Conservation (phyloP, 495 filamentous ascomycete species). For the Parmelia sp. region DNA sequence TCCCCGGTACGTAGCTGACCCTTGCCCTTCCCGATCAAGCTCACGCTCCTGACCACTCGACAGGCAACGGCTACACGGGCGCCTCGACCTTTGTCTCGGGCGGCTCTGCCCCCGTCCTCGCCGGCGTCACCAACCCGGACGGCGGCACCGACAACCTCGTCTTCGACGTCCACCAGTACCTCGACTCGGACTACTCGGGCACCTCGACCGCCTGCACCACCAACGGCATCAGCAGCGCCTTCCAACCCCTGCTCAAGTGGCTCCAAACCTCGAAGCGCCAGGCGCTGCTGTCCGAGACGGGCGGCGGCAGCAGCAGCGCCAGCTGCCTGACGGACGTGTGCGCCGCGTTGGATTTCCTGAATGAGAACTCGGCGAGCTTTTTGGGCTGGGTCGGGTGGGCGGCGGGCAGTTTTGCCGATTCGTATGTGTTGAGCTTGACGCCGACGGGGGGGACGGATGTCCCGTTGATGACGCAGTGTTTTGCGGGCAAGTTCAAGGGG, state of each 20-base stretch:
- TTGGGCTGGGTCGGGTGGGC: constrained; percentile 49
- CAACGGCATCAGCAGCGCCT: constrained; percentile 43
- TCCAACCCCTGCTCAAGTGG: constrained; percentile 42
- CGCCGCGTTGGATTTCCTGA: constrained; percentile 32
- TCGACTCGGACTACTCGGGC: constrained; percentile 52
- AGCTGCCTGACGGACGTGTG: constrained; percentile 33
- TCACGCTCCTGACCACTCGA: neutral
- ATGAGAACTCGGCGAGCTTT: constrained; percentile 46
- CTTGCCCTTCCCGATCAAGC: constrained; percentile 17
- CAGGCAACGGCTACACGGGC: constrained; percentile 43
- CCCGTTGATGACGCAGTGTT: constrained; percentile 22
- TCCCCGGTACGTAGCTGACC: constrained; percentile 32
- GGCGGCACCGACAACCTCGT: constrained; percentile 47
- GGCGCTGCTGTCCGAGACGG: constrained; percentile 50
- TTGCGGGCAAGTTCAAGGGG: constrained; percentile 19
- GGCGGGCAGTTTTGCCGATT: constrained; percentile 42
- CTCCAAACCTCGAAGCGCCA: constrained; percentile 44
- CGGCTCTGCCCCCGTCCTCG: constrained; percentile 45
- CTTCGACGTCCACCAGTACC: constrained; percentile 53
- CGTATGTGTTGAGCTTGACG: constrained; percentile 25
- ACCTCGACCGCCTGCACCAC: constrained; percentile 48
- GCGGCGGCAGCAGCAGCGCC: constrained; percentile 43
- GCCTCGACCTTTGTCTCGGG: constrained; percentile 39
- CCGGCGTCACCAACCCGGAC: constrained; percentile 49
- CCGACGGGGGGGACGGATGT: constrained; percentile 15